These are phyloP conservation scores for Porcisia hertigi DNA, from an alignment of 208 protist species.

Conservation along the genomic window DNA sequence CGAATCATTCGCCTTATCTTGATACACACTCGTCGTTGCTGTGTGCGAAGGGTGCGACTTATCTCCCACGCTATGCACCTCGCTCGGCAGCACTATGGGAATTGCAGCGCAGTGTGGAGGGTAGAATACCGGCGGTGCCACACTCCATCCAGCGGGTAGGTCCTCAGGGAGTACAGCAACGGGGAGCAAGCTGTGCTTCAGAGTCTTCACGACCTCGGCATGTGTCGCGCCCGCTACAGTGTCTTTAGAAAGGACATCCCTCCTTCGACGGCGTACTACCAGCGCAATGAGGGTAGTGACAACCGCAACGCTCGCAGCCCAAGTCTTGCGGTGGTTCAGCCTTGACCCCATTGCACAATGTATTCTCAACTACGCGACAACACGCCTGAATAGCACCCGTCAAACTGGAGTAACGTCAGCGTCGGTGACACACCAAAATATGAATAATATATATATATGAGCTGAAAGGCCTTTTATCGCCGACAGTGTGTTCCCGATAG, in stretches of 20 bases:
- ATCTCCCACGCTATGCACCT: slow-evolving; percentile 16
- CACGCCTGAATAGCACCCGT: background rate
- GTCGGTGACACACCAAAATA: too few relatives aligned
- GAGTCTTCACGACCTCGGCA: background rate
- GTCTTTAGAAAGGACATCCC: background rate
- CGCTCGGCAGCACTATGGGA: slow-evolving; percentile 35
- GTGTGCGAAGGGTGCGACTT: background rate
- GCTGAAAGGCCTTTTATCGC: too few relatives aligned
- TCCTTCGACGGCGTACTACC: slow-evolving; percentile 7
- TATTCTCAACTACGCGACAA: background rate
- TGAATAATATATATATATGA: too few relatives aligned
- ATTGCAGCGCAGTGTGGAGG: slow-evolving; percentile 43
- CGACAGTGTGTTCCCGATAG: background rate
- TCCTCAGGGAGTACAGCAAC: slow-evolving; percentile 33
- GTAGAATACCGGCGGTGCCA: slow-evolving; percentile 52
- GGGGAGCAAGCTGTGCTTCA: slow-evolving; percentile 6
- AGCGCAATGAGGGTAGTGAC: slow-evolving; percentile 13
- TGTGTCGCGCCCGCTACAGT: slow-evolving; percentile 3
- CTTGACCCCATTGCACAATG: background rate
- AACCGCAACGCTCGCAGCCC: slow-evolving; percentile 7
- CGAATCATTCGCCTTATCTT: background rate
- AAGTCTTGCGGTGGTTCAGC: slow-evolving; percentile 7
- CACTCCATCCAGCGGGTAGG: slow-evolving; percentile 40
- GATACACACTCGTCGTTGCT: background rate
- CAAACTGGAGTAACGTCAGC: background rate